Percentiles rank a stretch among this genome's conserved stretches.
These are phyloP conservation scores for Venturia pyrina DNA, from an alignment of 2,329 filamentous ascomycete species.

Conservation along the genomic window DNA sequence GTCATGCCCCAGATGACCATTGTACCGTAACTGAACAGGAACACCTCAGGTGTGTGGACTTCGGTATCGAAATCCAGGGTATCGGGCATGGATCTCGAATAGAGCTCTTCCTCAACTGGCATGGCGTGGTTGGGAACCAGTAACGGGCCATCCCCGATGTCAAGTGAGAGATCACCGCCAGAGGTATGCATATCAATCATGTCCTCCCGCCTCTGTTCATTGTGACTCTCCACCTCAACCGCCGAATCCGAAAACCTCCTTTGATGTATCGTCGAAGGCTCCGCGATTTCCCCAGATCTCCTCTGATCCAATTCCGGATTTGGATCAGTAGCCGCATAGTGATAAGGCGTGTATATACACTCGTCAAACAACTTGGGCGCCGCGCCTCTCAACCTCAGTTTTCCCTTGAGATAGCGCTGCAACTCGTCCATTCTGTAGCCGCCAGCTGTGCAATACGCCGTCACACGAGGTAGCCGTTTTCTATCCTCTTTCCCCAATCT, in stretches of 20 bases:
- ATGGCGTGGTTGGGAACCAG: slow-evolving; percentile 1
- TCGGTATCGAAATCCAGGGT: slow-evolving; percentile 66
- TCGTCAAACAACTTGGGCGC: slow-evolving; percentile 92
- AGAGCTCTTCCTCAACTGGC: neutral
- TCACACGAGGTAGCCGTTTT: slow-evolving; percentile 77
- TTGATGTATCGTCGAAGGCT: slow-evolving; percentile 34
- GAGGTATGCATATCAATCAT: slow-evolving; percentile 51
- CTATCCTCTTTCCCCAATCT: slow-evolving; percentile 88
- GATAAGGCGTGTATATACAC: slow-evolving; percentile 93
- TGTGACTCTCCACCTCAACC: slow-evolving; percentile 54
- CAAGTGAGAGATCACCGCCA: slow-evolving; percentile 21
- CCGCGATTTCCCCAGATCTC: slow-evolving; percentile 4
- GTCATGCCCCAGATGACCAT: slow-evolving; percentile 99
- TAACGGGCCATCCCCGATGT: slow-evolving; percentile 11
- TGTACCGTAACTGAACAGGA: slow-evolving; percentile 94
- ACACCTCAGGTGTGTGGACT: slow-evolving; percentile 87
- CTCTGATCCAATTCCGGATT: neutral
- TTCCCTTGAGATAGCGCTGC: slow-evolving; percentile 83
- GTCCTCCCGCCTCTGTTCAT: slow-evolving; percentile 46
- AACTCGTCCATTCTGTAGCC: slow-evolving; percentile 83
- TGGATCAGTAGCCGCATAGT: slow-evolving; percentile 45
- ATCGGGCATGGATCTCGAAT: slow-evolving; percentile 13
- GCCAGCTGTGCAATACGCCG: slow-evolving; percentile 91
- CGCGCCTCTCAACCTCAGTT: slow-evolving; percentile 64
- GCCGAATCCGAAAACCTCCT: slow-evolving; percentile 65